phyloP scores from a whole-genome alignment of 805 yeast species.

The Jamesozyma gamospora region DNA sequence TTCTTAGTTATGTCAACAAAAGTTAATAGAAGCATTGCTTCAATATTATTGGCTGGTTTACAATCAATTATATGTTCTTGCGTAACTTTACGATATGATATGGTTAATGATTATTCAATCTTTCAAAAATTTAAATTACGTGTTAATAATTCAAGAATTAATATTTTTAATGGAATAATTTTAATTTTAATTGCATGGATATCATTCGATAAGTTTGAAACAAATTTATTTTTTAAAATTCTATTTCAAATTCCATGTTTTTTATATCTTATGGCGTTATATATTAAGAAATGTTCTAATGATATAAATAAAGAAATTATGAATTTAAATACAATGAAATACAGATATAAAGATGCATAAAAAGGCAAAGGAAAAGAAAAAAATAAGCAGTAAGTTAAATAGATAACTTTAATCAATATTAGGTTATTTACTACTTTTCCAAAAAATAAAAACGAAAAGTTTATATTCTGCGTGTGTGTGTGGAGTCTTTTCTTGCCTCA shows the following conservation, averaged over 20 bases:
- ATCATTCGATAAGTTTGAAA: slow-evolving; percentile 13
- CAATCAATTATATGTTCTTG: slow-evolving; percentile 22
- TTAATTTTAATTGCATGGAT: slow-evolving; percentile 22
- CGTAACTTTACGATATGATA: slow-evolving; percentile 20
- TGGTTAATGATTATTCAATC: slow-evolving; percentile 14
- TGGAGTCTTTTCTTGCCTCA: no score
- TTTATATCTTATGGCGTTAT: slow-evolving; percentile 12
- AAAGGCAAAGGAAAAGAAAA: no score
- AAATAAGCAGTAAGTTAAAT: no score
- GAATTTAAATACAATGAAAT: slow-evolving; percentile 19
- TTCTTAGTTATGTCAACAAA: slow-evolving; percentile 18
- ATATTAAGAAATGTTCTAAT: slow-evolving; percentile 15
- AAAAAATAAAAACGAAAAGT: no score
- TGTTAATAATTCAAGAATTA: slow-evolving; percentile 13
- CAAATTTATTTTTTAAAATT: slow-evolving; percentile 4
- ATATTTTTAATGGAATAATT: slow-evolving; percentile 15
- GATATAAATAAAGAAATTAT: slow-evolving; percentile 18
- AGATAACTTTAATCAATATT: no score
- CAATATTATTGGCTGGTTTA: slow-evolving; percentile 9
- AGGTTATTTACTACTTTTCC: no score
- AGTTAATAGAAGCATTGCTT: slow-evolving; percentile 4
- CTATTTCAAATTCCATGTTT: slow-evolving; percentile 20
- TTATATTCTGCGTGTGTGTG: no score
- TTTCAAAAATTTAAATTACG: slow-evolving; percentile 9
- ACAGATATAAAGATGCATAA: slow-evolving; percentile 27